Evolutionary conservation across 257 asterid species (phyloP).

Genomic region (Agastache rugosa): DNA sequence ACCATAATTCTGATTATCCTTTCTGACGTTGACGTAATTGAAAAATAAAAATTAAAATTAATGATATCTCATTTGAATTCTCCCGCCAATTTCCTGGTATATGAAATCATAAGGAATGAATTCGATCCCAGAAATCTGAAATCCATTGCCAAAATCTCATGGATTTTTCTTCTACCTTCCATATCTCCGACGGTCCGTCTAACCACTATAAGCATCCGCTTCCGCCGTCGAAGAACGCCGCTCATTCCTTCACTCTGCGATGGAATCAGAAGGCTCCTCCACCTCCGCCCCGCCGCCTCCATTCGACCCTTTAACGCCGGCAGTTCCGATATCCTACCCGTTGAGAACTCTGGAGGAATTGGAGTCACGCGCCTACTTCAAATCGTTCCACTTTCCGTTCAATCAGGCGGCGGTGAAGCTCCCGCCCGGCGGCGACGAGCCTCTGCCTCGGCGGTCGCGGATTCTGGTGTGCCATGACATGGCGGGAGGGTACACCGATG

Average conservation of each 20-base stretch:
- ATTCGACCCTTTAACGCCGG: conserved; percentile 68
- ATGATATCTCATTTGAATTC: too few species aligned
- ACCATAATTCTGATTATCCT: too few species aligned
- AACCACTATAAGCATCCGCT: not conserved
- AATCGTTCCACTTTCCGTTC: conserved; percentile 83
- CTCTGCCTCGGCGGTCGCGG: conserved; percentile 65
- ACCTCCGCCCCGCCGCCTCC: conserved; percentile 50
- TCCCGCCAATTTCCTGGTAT: not conserved
- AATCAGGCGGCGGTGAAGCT: conserved; percentile 60
- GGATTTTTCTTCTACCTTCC: not conserved
- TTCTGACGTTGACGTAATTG: too few species aligned
- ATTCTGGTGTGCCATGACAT: conserved; percentile 89
- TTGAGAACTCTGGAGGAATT: conserved; percentile 78
- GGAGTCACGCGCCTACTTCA: conserved; percentile 72
- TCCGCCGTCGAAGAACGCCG: conserved; percentile 28
- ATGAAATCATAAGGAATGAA: not conserved
- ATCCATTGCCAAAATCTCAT: not conserved
- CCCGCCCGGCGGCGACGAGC: conserved; percentile 31
- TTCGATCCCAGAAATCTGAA: not conserved
- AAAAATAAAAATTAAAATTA: too few species aligned
- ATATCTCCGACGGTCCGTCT: not conserved
- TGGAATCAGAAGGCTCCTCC: conserved; percentile 22
- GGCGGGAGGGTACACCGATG: conserved; percentile 90
- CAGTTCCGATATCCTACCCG: conserved; percentile 79
- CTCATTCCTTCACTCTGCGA: conserved; percentile 33